Evolutionary conservation across 495 filamentous ascomycete genomes (phyloP).

Genomic region (Penicillium roqueforti): DNA sequence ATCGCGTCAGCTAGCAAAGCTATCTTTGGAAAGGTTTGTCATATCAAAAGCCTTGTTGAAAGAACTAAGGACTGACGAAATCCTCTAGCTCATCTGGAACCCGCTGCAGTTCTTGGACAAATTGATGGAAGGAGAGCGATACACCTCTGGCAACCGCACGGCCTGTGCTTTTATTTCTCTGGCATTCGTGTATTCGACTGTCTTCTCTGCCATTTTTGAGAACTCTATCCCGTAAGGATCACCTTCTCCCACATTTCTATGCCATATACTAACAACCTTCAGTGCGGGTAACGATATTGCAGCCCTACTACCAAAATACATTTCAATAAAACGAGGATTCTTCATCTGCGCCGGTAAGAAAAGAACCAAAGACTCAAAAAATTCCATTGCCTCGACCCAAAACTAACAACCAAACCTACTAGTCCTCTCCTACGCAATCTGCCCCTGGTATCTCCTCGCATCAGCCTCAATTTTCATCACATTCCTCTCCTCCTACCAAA

Average conservation of each 20-base stretch:
- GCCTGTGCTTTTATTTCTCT: slow-evolving; percentile 25
- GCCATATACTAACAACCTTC: neutral
- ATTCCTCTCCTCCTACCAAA: slow-evolving; percentile 32
- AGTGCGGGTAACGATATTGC: slow-evolving; percentile 33
- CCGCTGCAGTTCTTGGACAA: slow-evolving; percentile 23
- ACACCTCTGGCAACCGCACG: slow-evolving; percentile 21
- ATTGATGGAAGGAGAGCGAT: slow-evolving; percentile 28
- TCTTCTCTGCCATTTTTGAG: slow-evolving; percentile 28
- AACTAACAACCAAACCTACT: neutral
- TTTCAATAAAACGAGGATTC: slow-evolving; percentile 30
- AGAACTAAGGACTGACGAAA: neutral
- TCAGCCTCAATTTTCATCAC: slow-evolving; percentile 30
- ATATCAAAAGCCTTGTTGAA: neutral
- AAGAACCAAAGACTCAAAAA: neutral
- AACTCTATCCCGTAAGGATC: slow-evolving; percentile 30
- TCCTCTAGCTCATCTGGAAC: slow-evolving; percentile 24
- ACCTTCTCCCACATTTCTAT: neutral
- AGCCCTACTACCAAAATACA: slow-evolving; percentile 27
- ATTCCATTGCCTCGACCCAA: neutral
- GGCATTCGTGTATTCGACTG: slow-evolving; percentile 24
- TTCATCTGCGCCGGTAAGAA: slow-evolving; percentile 24
- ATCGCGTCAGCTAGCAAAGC: slow-evolving; percentile 21
- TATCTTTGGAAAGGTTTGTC: slow-evolving; percentile 22
- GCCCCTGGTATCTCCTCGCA: slow-evolving; percentile 33
- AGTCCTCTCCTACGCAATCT: slow-evolving; percentile 30